phyloP scores from a whole-genome alignment of 2,329 filamentous ascomycete species.

The Stachybotrys chlorohalonatus region DNA sequence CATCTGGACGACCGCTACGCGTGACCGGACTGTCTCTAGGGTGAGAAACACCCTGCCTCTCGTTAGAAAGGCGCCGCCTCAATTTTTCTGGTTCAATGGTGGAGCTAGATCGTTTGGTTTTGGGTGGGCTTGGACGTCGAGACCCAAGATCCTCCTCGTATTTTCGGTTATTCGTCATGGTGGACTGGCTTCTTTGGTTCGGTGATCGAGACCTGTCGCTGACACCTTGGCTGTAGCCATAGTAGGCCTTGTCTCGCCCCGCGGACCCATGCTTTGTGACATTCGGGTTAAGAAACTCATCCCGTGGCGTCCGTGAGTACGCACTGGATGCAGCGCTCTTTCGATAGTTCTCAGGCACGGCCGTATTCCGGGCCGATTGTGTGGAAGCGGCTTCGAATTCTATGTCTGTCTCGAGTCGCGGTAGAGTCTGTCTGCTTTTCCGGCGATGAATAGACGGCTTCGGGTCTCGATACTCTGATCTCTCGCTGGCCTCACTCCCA shows the following conservation, averaged over 20 bases:
- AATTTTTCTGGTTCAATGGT: slow-evolving; percentile 16
- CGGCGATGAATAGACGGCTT: slow-evolving; percentile 16
- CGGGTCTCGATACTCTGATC: slow-evolving; percentile 2
- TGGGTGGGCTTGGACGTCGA: slow-evolving; percentile 16
- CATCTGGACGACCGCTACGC: slow-evolving; percentile 19
- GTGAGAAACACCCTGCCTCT: slow-evolving; percentile 17
- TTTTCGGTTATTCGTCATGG: slow-evolving; percentile 15
- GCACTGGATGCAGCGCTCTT: background rate
- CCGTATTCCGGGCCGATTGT: background rate
- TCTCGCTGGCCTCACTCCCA: background rate
- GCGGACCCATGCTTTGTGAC: slow-evolving; percentile 29
- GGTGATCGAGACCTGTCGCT: slow-evolving; percentile 12
- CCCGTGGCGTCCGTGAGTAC: slow-evolving; percentile 13
- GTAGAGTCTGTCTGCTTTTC: slow-evolving; percentile 29
- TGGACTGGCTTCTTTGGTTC: slow-evolving; percentile 20
- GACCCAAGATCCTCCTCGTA: slow-evolving; percentile 13
- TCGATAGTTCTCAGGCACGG: background rate
- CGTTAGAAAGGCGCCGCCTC: slow-evolving; percentile 20
- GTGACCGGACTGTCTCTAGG: slow-evolving; percentile 11
- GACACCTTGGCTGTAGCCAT: slow-evolving; percentile 14
- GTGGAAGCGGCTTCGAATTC: slow-evolving; percentile 1
- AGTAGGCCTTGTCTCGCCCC: slow-evolving; percentile 34
- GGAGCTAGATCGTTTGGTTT: slow-evolving; percentile 15
- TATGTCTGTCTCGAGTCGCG: slow-evolving; percentile 34
- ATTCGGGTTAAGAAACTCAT: slow-evolving; percentile 31